Conservation (phyloP, 768 basidiomycete genomes). For the Austroboletus eburneus region DNA sequence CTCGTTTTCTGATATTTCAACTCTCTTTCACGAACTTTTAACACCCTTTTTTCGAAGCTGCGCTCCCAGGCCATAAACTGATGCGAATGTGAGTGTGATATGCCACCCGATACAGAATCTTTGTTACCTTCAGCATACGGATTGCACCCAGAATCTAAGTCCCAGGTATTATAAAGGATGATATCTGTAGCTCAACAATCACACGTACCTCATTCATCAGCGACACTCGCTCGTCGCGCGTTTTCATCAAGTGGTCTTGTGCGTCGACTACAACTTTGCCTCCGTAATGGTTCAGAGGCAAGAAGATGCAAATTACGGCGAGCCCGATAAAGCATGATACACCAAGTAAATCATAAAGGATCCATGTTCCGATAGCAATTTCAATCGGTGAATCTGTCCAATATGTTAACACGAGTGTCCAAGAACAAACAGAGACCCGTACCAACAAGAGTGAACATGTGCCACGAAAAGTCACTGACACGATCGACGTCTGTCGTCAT, state of each 20-base stretch:
- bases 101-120: not conserved
- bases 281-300: constrained; percentile 81
- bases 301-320: constrained; percentile 64
- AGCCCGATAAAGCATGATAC: constrained; percentile 77
- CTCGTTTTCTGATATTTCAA: constrained; percentile 81
- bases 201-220: constrained; percentile 77
- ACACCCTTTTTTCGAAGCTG: constrained; percentile 73
- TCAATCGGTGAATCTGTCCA: constrained; percentile 70
- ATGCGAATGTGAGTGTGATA: not conserved
- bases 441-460: constrained; percentile 73
- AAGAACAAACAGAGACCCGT: constrained; percentile 14
- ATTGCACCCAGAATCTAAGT: constrained; percentile 74
- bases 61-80: constrained; percentile 96
- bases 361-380: constrained; percentile 65
- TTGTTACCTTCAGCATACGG: constrained; percentile 73
- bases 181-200: not conserved
- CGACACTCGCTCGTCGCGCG: constrained; percentile 83
- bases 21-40: constrained; percentile 74
- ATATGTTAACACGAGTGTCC: not conserved
- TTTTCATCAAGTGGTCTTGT: constrained; percentile 88
- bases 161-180: not conserved
- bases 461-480: constrained; percentile 80
- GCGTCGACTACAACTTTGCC: constrained; percentile 74
- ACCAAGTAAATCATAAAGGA: constrained; percentile 77
- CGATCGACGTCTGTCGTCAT: constrained; percentile 95